These are phyloP conservation scores for Tulasnella sp. DNA, from an alignment of 768 basidiomycete species.

Conservation along the genomic window DNA sequence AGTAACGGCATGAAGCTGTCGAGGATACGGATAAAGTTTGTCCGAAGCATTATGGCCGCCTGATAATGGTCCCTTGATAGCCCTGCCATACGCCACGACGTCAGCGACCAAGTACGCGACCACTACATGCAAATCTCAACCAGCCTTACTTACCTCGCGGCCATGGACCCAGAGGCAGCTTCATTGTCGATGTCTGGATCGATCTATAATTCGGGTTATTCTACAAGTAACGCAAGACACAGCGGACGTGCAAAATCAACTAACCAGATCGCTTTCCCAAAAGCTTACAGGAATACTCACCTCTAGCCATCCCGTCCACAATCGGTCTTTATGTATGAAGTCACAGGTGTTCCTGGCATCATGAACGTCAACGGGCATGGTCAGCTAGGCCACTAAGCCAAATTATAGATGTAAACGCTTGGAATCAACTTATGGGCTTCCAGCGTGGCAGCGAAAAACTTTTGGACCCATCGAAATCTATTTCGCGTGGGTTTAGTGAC, in stretches of 20 bases:
- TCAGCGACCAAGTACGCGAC: too few species aligned
- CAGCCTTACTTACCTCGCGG: neutral
- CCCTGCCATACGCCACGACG: neutral
- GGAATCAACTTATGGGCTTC: too few species aligned
- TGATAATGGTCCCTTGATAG: neutral
- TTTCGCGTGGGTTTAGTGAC: neutral
- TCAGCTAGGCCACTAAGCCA: too few species aligned
- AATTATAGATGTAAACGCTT: too few species aligned
- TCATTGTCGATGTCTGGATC: constrained; percentile 2
- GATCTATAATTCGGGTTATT: constrained; percentile 7
- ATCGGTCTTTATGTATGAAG: too few species aligned
- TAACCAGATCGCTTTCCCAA: too few species aligned
- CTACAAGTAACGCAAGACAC: too few species aligned
- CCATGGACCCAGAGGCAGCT: constrained; percentile 10
- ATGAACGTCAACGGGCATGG: too few species aligned
- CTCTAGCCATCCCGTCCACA: too few species aligned
- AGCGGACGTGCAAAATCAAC: too few species aligned
- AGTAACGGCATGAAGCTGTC: neutral
- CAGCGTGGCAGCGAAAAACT: neutral
- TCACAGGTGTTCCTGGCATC: too few species aligned
- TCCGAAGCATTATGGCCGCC: neutral
- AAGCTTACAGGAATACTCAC: too few species aligned
- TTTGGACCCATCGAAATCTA: constrained; percentile 6
- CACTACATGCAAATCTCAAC: neutral
- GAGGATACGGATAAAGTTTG: neutral